Percentiles rank a stretch among this genome's conserved stretches.
These are phyloP conservation scores for Cornus suecica DNA, from an alignment of 148 eudicot species.

Conservation along the genomic window DNA sequence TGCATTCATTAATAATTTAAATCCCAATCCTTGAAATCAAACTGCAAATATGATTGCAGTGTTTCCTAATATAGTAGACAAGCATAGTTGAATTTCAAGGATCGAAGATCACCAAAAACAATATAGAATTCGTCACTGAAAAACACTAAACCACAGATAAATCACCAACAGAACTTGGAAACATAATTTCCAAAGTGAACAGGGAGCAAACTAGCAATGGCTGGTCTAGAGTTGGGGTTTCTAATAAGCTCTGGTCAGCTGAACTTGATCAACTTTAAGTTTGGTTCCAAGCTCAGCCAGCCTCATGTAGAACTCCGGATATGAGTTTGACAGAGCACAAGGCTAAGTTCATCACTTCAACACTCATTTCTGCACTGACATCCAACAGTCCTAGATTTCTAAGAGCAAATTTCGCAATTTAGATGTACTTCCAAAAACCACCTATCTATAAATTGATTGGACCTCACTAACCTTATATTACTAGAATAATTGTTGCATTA, in stretches of 20 bases:
- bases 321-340: not conserved
- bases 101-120: not conserved
- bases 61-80: not conserved
- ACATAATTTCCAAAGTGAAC: not conserved
- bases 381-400: not conserved
- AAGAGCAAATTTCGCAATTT: not conserved
- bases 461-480: not conserved
- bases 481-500: too few species aligned
- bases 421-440: not conserved
- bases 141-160: not conserved
- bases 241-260: not conserved
- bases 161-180: not conserved
- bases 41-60: not conserved
- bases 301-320: not conserved
- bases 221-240: not conserved
- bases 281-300: not conserved
- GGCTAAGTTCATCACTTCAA: not conserved
- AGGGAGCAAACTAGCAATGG: not conserved
- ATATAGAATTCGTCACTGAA: not conserved
- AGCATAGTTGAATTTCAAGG: not conserved
- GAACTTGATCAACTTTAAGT: not conserved
- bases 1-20: conserved; percentile 18
- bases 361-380: not conserved
- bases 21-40: not conserved
- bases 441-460: not conserved